These are phyloP conservation scores for Lachnellula occidentalis DNA, from an alignment of 2,329 filamentous ascomycete genomes.

Conservation along the genomic window DNA sequence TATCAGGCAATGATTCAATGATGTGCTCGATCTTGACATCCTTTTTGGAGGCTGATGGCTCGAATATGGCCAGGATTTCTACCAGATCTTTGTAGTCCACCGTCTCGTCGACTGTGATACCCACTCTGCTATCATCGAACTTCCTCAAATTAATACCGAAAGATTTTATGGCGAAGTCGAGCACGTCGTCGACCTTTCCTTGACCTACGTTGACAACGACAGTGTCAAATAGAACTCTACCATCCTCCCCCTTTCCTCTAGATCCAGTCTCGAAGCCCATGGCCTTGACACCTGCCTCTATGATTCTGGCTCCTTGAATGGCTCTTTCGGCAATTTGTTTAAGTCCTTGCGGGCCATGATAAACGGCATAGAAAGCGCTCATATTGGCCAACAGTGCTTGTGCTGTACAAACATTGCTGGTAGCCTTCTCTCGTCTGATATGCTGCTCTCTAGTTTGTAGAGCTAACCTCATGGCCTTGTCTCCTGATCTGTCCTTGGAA, in stretches of 20 bases:
- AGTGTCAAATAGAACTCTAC: slow-evolving; percentile 70
- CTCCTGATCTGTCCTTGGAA: slow-evolving; percentile 83
- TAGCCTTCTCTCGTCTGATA: slow-evolving; percentile 92
- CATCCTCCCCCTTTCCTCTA: slow-evolving; percentile 49
- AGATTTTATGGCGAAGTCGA: slow-evolving; percentile 45
- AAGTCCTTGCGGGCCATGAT: slow-evolving; percentile 81
- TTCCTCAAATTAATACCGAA: slow-evolving; percentile 57
- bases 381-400: slow-evolving; percentile 93
- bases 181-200: slow-evolving; percentile 44
- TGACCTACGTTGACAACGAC: slow-evolving; percentile 58
- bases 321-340: slow-evolving; percentile 77
- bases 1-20: slow-evolving; percentile 38
- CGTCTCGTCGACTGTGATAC: slow-evolving; percentile 76
- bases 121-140: slow-evolving; percentile 54
- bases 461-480: slow-evolving; percentile 74
- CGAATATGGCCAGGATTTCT: slow-evolving; percentile 53
- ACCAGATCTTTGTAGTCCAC: slow-evolving; percentile 50
- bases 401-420: slow-evolving; percentile 94
- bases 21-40: slow-evolving; percentile 34
- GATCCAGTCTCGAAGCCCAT: slow-evolving; percentile 60
- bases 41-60: slow-evolving; percentile 23
- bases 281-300: slow-evolving; percentile 59
- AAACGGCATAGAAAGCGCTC: slow-evolving; percentile 90
- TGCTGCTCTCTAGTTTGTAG: slow-evolving; percentile 94
- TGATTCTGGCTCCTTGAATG: slow-evolving; percentile 62